phyloP scores from a whole-genome alignment of 2,329 filamentous ascomycete genomes.

The Penicillium freii region DNA sequence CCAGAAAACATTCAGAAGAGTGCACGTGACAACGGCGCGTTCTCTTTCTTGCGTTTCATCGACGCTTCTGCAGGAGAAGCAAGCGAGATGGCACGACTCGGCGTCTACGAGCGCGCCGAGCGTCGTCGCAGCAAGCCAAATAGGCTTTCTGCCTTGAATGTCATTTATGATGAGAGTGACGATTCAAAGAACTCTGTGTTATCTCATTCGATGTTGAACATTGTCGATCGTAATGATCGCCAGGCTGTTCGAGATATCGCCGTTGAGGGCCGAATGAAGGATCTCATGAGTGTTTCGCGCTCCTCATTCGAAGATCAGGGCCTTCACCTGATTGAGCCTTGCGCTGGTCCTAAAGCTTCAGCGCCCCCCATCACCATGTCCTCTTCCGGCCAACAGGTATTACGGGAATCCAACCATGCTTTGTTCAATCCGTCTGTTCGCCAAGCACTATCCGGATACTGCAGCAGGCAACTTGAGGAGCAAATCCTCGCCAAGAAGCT shows the following conservation, averaged over 20 bases:
- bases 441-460: conserved; percentile 68
- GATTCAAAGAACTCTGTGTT: conserved; percentile 62
- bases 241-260: conserved; percentile 68
- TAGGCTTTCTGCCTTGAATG: conserved; percentile 64
- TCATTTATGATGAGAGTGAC: conserved; percentile 65
- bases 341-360: conserved; percentile 71
- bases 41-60: conserved; percentile 87
- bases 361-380: conserved; percentile 83
- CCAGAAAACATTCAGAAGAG: conserved; percentile 72
- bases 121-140: conserved; percentile 54
- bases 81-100: conserved; percentile 65
- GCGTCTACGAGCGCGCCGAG: conserved; percentile 71
- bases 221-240: conserved; percentile 67
- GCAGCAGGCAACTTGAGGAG: conserved; percentile 62
- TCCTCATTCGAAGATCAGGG: conserved; percentile 66
- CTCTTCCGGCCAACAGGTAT: conserved; percentile 65
- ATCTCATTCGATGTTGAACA: conserved; percentile 75
- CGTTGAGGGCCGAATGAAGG: conserved; percentile 67
- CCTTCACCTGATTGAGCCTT: conserved; percentile 75
- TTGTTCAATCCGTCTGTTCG: conserved; percentile 79
- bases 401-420: conserved; percentile 63
- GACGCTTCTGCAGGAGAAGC: conserved; percentile 73
- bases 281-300: conserved; percentile 75
- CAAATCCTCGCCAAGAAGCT: conserved; percentile 72
- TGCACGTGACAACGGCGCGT: conserved; percentile 61